A percentile compares a stretch with the other conserved stretches of the same genome.
These are phyloP conservation scores for Eucalyptus guilfoylei DNA, from an alignment of 345 rosid species.

Conservation along the genomic window DNA sequence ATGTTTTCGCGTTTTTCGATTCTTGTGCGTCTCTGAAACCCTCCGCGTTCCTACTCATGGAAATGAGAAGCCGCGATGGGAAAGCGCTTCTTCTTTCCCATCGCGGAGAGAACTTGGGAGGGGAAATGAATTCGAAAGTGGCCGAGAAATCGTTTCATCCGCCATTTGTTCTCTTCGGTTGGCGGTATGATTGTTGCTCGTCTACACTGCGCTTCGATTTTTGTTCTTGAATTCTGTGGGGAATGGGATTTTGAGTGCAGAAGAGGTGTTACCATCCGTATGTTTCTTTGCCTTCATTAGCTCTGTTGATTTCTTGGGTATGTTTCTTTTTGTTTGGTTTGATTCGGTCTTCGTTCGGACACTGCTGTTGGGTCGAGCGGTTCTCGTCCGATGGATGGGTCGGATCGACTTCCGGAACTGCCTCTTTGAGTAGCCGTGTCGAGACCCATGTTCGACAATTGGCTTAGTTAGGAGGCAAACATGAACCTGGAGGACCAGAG, in stretches of 20 bases:
- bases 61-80: neutral
- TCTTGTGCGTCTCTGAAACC: neutral
- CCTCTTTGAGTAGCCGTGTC: neutral
- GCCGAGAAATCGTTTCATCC: conserved; percentile 77
- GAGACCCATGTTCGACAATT: neutral
- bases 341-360: neutral
- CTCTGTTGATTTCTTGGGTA: neutral
- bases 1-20: neutral
- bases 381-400: neutral
- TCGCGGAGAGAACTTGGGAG: conserved; percentile 7
- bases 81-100: neutral
- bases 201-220: conserved; percentile 12
- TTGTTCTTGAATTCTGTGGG: neutral
- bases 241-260: neutral
- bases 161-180: conserved; percentile 23
- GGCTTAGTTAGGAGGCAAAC: neutral
- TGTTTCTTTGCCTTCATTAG: neutral
- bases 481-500: neutral
- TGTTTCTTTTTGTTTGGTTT: neutral
- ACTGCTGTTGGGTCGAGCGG: neutral
- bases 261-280: neutral
- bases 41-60: neutral
- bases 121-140: conserved; percentile 14
- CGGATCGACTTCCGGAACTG: neutral
- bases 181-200: conserved; percentile 69